Evolutionary conservation across 805 yeast genomes (phyloP).

Genomic region (Wickerhamiella slavikovae): DNA sequence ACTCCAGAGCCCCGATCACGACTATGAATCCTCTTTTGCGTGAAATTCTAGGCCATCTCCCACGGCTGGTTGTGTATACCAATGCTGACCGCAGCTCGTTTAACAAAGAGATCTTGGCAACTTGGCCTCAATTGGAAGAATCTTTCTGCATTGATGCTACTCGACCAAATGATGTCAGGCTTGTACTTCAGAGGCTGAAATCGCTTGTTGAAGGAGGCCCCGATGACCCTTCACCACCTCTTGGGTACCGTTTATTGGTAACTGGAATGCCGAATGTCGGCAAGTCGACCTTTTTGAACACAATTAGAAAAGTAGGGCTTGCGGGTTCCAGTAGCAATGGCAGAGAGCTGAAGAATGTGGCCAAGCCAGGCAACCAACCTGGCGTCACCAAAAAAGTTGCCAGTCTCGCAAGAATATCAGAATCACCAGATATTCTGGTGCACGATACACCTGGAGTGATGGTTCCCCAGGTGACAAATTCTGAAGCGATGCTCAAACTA

Average conservation of each 20-base stretch:
- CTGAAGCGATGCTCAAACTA: slow-evolving; percentile 54
- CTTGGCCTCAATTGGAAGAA: slow-evolving; percentile 30
- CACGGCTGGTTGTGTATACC: slow-evolving; percentile 49
- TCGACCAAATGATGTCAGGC: slow-evolving; percentile 27
- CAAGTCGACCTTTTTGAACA: slow-evolving; percentile 69
- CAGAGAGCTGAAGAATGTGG: slow-evolving; percentile 34
- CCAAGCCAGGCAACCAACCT: slow-evolving; percentile 68
- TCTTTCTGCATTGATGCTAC: slow-evolving; percentile 37
- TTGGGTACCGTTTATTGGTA: slow-evolving; percentile 57
- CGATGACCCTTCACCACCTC: slow-evolving; percentile 54
- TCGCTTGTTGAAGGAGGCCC: slow-evolving; percentile 10
- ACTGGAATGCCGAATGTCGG: slow-evolving; percentile 98
- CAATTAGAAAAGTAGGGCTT: slow-evolving; percentile 31
- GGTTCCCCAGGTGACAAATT: slow-evolving; percentile 46
- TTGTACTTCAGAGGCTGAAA: slow-evolving; percentile 27
- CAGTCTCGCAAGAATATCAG: slow-evolving; percentile 44
- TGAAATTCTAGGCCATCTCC: slow-evolving; percentile 32
- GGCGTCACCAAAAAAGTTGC: slow-evolving; percentile 75
- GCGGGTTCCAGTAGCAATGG: too few relatives aligned
- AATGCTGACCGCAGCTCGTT: slow-evolving; percentile 45
- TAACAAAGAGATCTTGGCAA: slow-evolving; percentile 19
- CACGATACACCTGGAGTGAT: slow-evolving; percentile 91
- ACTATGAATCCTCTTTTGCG: slow-evolving; percentile 69
- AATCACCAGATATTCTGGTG: slow-evolving; percentile 40
- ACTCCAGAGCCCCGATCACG: slow-evolving; percentile 72